Evolutionary conservation across 371 early-diverging fungal species (phyloP).

Genomic region (Aphelidium insulamus): DNA sequence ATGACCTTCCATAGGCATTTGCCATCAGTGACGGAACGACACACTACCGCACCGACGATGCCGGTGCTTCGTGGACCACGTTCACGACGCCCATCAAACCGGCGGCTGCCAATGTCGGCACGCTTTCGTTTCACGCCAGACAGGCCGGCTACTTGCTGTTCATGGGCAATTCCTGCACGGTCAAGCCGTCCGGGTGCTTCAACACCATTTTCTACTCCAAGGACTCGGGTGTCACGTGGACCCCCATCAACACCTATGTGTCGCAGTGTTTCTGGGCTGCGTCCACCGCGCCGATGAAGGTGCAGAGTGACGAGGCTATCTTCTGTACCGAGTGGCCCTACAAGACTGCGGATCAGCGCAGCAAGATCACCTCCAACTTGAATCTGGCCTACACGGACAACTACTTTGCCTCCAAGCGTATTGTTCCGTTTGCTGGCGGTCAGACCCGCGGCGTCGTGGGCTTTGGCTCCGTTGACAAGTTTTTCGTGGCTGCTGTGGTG

Average conservation of each 20-base stretch:
- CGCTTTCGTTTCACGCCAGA: constrained; percentile 39
- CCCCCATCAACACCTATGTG: constrained; percentile 38
- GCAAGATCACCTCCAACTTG: constrained; percentile 16
- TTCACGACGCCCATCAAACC: constrained; percentile 26
- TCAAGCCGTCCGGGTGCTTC: neutral
- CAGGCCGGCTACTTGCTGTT: constrained; percentile 32
- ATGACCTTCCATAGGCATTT: constrained; percentile 29
- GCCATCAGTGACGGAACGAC: constrained; percentile 22
- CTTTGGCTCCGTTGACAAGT: constrained; percentile 33
- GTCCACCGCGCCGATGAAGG: constrained; percentile 22
- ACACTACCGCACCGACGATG: constrained; percentile 40
- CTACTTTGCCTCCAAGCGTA: constrained; percentile 27
- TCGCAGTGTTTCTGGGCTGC: constrained; percentile 41
- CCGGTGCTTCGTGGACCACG: constrained; percentile 32
- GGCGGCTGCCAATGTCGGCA: constrained; percentile 14
- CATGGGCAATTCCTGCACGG: constrained; percentile 20
- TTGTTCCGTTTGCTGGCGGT: constrained; percentile 14
- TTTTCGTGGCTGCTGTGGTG: constrained; percentile 38
- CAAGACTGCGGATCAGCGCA: constrained; percentile 12
- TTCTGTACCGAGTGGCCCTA: constrained; percentile 38
- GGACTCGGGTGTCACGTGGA: constrained; percentile 9
- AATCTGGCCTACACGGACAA: constrained; percentile 32
- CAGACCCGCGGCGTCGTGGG: constrained; percentile 29
- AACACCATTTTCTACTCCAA: neutral
- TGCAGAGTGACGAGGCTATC: constrained; percentile 25